phyloP scores from a whole-genome alignment of 2,329 filamentous ascomycete species.

The Remersonia thermophila region DNA sequence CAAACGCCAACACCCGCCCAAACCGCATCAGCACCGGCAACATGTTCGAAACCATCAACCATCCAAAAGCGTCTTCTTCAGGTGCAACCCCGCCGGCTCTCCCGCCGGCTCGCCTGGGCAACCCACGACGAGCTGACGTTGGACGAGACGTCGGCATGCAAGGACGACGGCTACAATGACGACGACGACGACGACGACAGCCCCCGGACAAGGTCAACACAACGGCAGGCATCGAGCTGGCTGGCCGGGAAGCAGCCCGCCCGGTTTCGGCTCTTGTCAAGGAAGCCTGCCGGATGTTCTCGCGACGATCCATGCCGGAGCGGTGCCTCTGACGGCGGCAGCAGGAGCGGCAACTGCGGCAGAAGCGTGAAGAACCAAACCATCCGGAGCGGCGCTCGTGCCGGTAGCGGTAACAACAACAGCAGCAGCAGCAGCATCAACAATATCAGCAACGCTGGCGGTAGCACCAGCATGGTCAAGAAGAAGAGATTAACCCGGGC shows the following conservation, averaged over 20 bases:
- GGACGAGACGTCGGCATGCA: background rate
- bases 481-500: slow-evolving; percentile 5
- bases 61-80: slow-evolving; percentile 6
- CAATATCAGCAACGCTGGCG: too few relatives aligned
- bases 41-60: too few relatives aligned
- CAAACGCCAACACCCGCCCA: too few relatives aligned
- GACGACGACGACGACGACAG: too few relatives aligned
- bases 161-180: too few relatives aligned
- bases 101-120: slow-evolving; percentile 2
- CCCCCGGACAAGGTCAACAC: background rate
- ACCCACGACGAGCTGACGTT: slow-evolving; percentile 8
- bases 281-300: background rate
- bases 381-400: background rate
- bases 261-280: slow-evolving; percentile 2
- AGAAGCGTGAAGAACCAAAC: background rate
- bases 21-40: too few relatives aligned
- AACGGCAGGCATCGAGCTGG: background rate
- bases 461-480: too few relatives aligned
- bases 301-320: background rate
- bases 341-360: too few relatives aligned
- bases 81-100: slow-evolving; percentile 6
- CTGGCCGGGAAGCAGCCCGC: slow-evolving; percentile 8
- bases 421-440: background rate
- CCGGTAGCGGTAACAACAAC: background rate
- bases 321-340: too few relatives aligned